Percentiles rank a stretch among this genome's conserved stretches.
Conservation (phyloP, 148 eudicot genomes). For the Heliosperma pusillum region DNA sequence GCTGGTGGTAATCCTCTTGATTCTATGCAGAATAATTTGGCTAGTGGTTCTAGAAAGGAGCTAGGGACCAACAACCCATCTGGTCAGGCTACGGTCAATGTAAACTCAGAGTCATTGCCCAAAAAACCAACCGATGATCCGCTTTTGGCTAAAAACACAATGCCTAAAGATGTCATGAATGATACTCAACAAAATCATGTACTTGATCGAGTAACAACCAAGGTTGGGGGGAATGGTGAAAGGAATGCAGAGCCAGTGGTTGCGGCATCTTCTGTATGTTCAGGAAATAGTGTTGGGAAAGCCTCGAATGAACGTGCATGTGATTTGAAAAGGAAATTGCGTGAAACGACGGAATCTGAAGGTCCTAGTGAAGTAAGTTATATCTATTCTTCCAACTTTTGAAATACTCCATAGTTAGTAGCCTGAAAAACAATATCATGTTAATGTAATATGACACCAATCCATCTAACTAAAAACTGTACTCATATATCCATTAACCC, state of each 20-base stretch:
- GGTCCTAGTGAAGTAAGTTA: conserved; percentile 71
- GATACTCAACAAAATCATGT: conserved; percentile 20
- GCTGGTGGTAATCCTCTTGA: conserved; percentile 27
- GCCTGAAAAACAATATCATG: neutral
- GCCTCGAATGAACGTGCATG: conserved; percentile 53
- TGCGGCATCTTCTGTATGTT: conserved; percentile 77
- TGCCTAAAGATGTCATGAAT: neutral
- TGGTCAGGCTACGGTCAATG: conserved; percentile 21
- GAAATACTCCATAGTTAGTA: neutral
- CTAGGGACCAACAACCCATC: conserved; percentile 26
- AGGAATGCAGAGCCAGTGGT: conserved; percentile 45
- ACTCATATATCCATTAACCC: no score
- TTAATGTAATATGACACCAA: neutral
- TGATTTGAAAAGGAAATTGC: conserved; percentile 57
- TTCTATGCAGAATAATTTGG: conserved; percentile 28
- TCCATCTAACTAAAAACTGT: neutral
- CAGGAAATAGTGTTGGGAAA: conserved; percentile 77
- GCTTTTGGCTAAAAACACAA: conserved; percentile 17
- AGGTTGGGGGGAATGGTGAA: conserved; percentile 36
- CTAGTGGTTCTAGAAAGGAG: conserved; percentile 35
- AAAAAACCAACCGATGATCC: conserved; percentile 33
- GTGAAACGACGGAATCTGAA: conserved; percentile 75
- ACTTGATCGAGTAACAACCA: conserved; percentile 24
- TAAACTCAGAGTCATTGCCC: conserved; percentile 24
- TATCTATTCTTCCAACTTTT: neutral